Conservation (phyloP, 345 rosid species). For the Acer saccharum region DNA sequence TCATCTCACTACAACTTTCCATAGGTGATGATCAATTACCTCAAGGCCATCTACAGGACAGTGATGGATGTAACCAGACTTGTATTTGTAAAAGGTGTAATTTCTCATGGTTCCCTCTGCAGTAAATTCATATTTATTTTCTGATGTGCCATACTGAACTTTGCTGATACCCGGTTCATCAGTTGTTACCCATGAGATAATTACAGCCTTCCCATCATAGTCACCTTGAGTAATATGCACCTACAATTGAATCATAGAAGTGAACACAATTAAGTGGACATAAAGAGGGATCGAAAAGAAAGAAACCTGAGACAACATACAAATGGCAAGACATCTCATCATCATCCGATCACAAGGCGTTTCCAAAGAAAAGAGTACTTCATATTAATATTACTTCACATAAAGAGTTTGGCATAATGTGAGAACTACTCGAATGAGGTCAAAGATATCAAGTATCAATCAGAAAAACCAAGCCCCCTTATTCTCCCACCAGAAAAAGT, state of each 20-base stretch:
- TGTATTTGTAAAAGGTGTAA: constrained; percentile 76
- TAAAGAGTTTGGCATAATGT: not conserved
- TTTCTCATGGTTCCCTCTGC: constrained; percentile 64
- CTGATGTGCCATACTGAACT: constrained; percentile 61
- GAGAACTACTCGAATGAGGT: not conserved
- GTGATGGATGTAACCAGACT: constrained; percentile 87
- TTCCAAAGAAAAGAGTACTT: not conserved
- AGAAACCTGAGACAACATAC: not conserved
- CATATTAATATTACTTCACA: not conserved
- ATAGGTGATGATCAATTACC: constrained; percentile 44
- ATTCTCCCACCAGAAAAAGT: not conserved
- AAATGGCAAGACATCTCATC: not conserved
- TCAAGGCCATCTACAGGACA: constrained; percentile 74
- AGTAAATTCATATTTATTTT: constrained; percentile 46
- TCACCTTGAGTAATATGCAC: constrained; percentile 97
- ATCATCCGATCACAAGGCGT: not conserved
- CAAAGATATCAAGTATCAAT: constrained; percentile 7
- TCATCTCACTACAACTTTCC: constrained; percentile 7
- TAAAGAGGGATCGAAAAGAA: constrained; percentile 3
- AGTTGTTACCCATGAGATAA: constrained; percentile 86
- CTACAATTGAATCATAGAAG: constrained; percentile 33
- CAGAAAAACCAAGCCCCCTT: not conserved
- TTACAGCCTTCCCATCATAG: constrained; percentile 83
- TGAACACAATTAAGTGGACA: not conserved
- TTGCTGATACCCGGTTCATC: constrained; percentile 61